These are phyloP conservation scores for Rhizophora mangle DNA, from an alignment of 345 rosid species.

Conservation along the genomic window DNA sequence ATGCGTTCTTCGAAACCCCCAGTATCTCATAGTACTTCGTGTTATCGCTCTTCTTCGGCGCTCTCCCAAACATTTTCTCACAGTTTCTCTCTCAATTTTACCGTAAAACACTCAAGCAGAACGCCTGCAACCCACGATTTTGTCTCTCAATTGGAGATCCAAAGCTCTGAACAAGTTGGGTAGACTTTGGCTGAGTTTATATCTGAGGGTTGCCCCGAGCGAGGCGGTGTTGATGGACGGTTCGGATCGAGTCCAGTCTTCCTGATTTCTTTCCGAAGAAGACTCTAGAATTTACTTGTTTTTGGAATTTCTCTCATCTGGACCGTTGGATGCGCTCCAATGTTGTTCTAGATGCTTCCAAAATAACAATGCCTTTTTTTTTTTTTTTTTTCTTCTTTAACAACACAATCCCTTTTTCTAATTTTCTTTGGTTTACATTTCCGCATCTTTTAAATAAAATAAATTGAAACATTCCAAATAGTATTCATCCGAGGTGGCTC, in stretches of 20 bases:
- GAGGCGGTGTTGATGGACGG: constrained; percentile 11
- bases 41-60: constrained; percentile 74
- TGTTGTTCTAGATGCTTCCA: constrained; percentile 1
- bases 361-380: too few relatives aligned
- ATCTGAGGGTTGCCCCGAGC: background rate
- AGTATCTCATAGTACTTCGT: constrained; percentile 77
- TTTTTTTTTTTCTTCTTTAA: background rate
- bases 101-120: background rate
- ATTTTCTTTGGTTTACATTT: too few relatives aligned
- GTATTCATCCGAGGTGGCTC: too few relatives aligned
- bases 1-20: constrained; percentile 73
- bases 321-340: background rate
- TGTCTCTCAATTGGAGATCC: background rate
- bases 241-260: constrained; percentile 1
- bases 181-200: background rate
- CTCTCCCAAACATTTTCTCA: constrained; percentile 67
- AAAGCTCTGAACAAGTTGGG: background rate
- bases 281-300: constrained; percentile 12
- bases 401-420: too few relatives aligned
- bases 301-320: background rate
- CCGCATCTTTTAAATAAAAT: too few relatives aligned
- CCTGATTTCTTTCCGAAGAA: background rate
- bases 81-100: too few relatives aligned
- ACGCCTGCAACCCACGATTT: background rate
- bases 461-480: too few relatives aligned